Conservation (phyloP, 73 alveolate species). For the Halteria grandinella region DNA sequence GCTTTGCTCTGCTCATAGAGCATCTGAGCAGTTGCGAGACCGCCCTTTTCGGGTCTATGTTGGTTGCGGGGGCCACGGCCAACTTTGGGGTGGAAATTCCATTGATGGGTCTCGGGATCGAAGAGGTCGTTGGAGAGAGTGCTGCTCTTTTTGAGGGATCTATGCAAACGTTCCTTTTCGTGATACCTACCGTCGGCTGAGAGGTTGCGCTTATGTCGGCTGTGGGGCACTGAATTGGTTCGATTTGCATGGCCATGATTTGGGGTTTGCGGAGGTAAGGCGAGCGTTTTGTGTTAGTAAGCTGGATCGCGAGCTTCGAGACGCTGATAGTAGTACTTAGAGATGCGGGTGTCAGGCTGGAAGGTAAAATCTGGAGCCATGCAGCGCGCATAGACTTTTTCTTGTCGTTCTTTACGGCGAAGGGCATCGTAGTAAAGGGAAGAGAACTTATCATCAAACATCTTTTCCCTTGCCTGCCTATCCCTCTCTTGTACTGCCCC, state of each 20-base stretch:
- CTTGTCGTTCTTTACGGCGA: slow-evolving; percentile 62
- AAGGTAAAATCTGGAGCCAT: slow-evolving; percentile 67
- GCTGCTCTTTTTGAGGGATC: not conserved
- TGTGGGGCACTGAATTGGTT: not conserved
- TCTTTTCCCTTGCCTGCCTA: slow-evolving; percentile 27
- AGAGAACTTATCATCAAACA: slow-evolving; percentile 38
- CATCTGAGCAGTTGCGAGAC: not conserved
- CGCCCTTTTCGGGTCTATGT: slow-evolving; percentile 24
- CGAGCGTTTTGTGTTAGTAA: no score
- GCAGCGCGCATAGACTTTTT: slow-evolving; percentile 55
- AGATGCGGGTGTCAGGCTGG: slow-evolving; percentile 49
- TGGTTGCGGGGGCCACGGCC: slow-evolving; percentile 51
- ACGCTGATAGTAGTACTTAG: slow-evolving; percentile 27
- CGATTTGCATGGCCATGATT: no score
- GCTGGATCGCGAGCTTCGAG: slow-evolving; percentile 32
- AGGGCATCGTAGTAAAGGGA: slow-evolving; percentile 64
- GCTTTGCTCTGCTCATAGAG: slow-evolving; percentile 24
- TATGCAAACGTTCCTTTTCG: not conserved
- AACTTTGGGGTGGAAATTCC: slow-evolving; percentile 59
- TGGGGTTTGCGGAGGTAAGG: no score
- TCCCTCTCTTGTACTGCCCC: no score
- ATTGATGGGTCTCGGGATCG: slow-evolving; percentile 65
- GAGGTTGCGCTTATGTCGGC: not conserved
- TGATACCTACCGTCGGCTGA: slow-evolving; percentile 2
- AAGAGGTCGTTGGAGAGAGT: slow-evolving; percentile 36